Percentiles rank a stretch among this genome's conserved stretches.
phyloP scores from a whole-genome alignment of 2,329 filamentous ascomycete genomes.

The Periconia macrospinosa region DNA sequence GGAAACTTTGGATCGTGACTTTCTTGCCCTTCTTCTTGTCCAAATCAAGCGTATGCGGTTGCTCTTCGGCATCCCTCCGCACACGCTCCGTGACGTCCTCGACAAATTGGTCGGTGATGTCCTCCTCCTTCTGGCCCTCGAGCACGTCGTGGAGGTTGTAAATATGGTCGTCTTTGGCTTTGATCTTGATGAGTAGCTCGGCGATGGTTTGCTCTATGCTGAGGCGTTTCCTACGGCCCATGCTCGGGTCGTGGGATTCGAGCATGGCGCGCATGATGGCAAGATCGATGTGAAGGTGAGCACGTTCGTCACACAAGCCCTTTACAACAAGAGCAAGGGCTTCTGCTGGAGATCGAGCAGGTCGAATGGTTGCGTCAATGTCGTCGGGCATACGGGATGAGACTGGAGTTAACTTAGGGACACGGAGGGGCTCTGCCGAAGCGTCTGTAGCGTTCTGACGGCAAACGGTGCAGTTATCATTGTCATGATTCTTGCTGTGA shows the following conservation, averaged over 20 bases:
- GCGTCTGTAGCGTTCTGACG: slow-evolving; percentile 46
- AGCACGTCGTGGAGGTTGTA: slow-evolving; percentile 83
- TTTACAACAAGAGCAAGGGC: slow-evolving; percentile 85
- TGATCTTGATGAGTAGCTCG: slow-evolving; percentile 63
- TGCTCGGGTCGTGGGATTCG: slow-evolving; percentile 61
- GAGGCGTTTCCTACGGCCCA: slow-evolving; percentile 67
- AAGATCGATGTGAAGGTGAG: slow-evolving; percentile 74
- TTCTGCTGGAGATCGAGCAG: slow-evolving; percentile 66
- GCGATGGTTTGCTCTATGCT: slow-evolving; percentile 64
- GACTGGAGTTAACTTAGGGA: slow-evolving; percentile 55
- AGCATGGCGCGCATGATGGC: slow-evolving; percentile 61
- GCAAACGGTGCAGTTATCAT: slow-evolving; percentile 60
- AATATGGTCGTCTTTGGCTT: slow-evolving; percentile 76
- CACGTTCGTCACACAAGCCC: slow-evolving; percentile 75
- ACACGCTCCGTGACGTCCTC: slow-evolving; percentile 49
- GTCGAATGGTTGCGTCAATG: slow-evolving; percentile 62
- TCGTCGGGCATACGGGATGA: slow-evolving; percentile 56
- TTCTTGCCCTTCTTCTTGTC: slow-evolving; percentile 34
- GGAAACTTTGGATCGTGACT: slow-evolving; percentile 41
- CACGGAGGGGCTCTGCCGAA: slow-evolving; percentile 34
- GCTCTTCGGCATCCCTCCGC: slow-evolving; percentile 42
- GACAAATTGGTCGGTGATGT: slow-evolving; percentile 45
- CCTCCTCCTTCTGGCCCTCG: slow-evolving; percentile 72
- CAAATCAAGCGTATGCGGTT: slow-evolving; percentile 10
- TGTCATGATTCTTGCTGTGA: slow-evolving; percentile 51